phyloP scores from a whole-genome alignment of 192 early-diverging fungal genomes.

The Phycomyces blakesleeanus region DNA sequence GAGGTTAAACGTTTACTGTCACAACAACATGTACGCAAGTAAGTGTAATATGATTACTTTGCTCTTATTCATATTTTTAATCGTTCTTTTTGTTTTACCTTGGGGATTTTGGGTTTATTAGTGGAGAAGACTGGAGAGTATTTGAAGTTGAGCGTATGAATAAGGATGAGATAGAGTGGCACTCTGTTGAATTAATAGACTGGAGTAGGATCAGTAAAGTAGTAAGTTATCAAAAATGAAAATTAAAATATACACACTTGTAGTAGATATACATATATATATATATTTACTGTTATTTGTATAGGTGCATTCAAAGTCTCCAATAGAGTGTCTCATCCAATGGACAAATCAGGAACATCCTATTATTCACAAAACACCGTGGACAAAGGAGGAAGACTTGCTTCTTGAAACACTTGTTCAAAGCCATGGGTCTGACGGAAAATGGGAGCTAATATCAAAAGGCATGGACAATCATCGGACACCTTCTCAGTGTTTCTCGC shows the following conservation, averaged over 20 bases:
- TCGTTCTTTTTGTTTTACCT: background rate
- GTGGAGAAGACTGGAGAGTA: constrained; percentile 6
- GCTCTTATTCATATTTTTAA: too few relatives aligned
- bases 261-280: too few relatives aligned
- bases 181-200: constrained; percentile 9
- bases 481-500: constrained; percentile 68
- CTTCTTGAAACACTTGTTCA: constrained; percentile 44
- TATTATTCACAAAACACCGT: constrained; percentile 65
- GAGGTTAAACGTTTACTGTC: too few relatives aligned
- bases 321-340: constrained; percentile 74
- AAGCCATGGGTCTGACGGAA: constrained; percentile 40
- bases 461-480: constrained; percentile 64
- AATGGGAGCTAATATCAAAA: constrained; percentile 67
- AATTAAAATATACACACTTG: background rate
- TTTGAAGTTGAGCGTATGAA: constrained; percentile 19
- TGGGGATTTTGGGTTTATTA: too few relatives aligned
- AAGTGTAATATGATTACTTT: too few relatives aligned
- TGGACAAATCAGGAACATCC: constrained; percentile 80
- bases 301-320: constrained; percentile 55
- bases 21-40: too few relatives aligned
- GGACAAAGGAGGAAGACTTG: constrained; percentile 56
- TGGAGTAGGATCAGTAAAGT: constrained; percentile 18
- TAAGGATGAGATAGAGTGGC: constrained; percentile 6
- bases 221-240: background rate
- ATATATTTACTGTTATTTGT: background rate